A percentile compares a stretch with the other conserved stretches of the same genome.
Conservation (phyloP, 164 flowering plant genomes). For the Macadamia tetraphylla region DNA sequence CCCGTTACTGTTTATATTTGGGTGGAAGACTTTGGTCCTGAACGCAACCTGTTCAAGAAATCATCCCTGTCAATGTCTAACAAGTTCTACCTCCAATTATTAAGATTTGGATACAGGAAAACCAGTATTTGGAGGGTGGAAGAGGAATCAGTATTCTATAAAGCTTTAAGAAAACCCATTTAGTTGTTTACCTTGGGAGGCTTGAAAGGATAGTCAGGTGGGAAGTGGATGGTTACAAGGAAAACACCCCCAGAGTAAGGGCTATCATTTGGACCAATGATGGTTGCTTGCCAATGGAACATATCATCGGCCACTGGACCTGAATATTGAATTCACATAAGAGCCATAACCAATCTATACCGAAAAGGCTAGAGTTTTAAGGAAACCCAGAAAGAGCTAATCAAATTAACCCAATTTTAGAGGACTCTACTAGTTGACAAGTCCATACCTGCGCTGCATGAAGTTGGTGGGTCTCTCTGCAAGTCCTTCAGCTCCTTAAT, state of each 20-base stretch:
- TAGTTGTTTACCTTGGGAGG: slow-evolving; percentile 57
- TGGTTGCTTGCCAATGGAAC: slow-evolving; percentile 88
- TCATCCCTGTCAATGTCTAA: no score
- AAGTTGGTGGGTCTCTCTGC: slow-evolving; percentile 76
- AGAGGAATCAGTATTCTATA: no score
- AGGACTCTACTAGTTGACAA: no score
- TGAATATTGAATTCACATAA: slow-evolving; percentile 8
- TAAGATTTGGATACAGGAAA: no score
- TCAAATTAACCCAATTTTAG: not conserved
- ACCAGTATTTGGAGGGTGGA: no score
- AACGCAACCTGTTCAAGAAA: slow-evolving; percentile 41
- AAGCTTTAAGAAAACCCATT: no score
- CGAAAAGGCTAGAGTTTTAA: not conserved
- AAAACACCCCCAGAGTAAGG: slow-evolving; percentile 71
- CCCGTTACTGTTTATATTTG: slow-evolving; percentile 65
- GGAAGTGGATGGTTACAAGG: slow-evolving; percentile 60
- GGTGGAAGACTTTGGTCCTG: slow-evolving; percentile 62
- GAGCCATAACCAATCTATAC: not conserved
- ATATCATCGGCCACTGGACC: slow-evolving; percentile 74
- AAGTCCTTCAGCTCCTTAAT: slow-evolving; percentile 64
- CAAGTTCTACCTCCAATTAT: no score
- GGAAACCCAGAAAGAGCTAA: not conserved
- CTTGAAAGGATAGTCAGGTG: slow-evolving; percentile 72
- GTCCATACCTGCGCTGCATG: slow-evolving; percentile 62
- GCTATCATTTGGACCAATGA: slow-evolving; percentile 67